Evolutionary conservation across 257 asterid genomes (phyloP), one percentile per base, ranked within the genome.

Genomic region (Euphrasia confusa): DNA sequence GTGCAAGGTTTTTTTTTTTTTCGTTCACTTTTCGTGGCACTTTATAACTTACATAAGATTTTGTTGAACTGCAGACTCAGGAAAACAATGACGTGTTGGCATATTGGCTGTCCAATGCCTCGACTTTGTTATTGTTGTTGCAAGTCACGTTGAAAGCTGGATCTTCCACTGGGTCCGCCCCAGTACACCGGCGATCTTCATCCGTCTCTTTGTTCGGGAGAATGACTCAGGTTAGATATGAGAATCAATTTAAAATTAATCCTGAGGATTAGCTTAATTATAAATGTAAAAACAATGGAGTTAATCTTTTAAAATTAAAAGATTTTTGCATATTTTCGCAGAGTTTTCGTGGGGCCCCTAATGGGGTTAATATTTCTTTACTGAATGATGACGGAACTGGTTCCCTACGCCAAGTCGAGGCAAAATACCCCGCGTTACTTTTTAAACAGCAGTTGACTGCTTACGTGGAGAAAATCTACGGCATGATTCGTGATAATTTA

Each of bases 81-180:
- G 99, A 93, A 77, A 89, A 89, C 65, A 87, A 89, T 79, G 95
- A 82, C 70, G 66, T 77, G 66, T 76, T 93, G 79, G 99, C 96
- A 27, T 86, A 89, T 80, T 89, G 97, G 97, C 74, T 93, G 62
- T 93, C 99, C 58, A 93, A 93, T 77, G 97, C 96, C 70, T 89
- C 99, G 44, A 93, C 99, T 66, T 73, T 93, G 80, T 72, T 93
- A 79, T 72, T 93, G 74, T 82, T 93, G 71, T 79, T 93, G 74
- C 99, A 93, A 80, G 85, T 90, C 54, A 93, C 99, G 24, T 33
- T 93, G 67, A 93, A 93, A 85, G 99, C 97, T 68, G 96, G 96
- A 59, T 95, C 87, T 55, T 84, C 83, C 71, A 79, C 90, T 61
- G 97, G 99, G 33, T 68, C 84, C 0, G 77, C 92, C 58, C 90